Evolutionary conservation across 2,329 filamentous ascomycete genomes (phyloP).

Genomic region (Phialophora macrospora): DNA sequence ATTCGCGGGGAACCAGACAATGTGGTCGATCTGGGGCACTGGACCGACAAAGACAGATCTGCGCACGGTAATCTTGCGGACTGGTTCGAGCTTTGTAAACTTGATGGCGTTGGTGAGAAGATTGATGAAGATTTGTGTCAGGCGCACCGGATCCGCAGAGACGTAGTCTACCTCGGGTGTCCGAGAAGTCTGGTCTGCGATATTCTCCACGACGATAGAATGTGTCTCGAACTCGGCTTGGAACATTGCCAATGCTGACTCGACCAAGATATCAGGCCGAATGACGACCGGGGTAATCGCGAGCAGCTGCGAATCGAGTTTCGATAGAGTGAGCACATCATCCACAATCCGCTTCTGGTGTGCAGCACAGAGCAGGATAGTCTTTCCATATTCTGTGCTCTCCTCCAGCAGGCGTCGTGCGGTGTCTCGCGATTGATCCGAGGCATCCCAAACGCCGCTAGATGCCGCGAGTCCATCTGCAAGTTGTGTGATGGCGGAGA

Average conservation of each 20-base stretch:
- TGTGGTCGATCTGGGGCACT: conserved; percentile 17
- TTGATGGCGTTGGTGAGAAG: conserved; percentile 67
- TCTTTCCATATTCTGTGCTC: too few species aligned
- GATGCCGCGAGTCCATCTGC: conserved; percentile 40
- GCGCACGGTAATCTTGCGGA: conserved; percentile 25
- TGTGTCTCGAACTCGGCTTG: too few species aligned
- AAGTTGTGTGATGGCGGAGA: conserved; percentile 62
- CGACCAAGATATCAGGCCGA: too few species aligned
- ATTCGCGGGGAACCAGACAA: conserved; percentile 29
- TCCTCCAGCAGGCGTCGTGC: too few species aligned
- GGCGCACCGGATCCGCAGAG: conserved; percentile 62
- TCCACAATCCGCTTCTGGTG: too few species aligned
- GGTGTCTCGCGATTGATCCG: too few species aligned
- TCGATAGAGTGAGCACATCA: too few species aligned
- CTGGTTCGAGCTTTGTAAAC: conserved; percentile 52
- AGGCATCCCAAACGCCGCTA: too few species aligned
- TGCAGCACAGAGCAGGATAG: too few species aligned
- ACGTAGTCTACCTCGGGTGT: conserved; percentile 41
- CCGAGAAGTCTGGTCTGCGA: conserved; percentile 16
- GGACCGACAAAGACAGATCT: conserved; percentile 18
- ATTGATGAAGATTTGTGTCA: conserved; percentile 65
- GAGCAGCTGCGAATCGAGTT: too few species aligned
- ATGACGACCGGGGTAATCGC: too few species aligned
- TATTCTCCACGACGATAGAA: conserved; percentile 3
- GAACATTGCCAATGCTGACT: too few species aligned